phyloP scores from a whole-genome alignment of 768 basidiomycete genomes.

The Leccinum uliginosum region DNA sequence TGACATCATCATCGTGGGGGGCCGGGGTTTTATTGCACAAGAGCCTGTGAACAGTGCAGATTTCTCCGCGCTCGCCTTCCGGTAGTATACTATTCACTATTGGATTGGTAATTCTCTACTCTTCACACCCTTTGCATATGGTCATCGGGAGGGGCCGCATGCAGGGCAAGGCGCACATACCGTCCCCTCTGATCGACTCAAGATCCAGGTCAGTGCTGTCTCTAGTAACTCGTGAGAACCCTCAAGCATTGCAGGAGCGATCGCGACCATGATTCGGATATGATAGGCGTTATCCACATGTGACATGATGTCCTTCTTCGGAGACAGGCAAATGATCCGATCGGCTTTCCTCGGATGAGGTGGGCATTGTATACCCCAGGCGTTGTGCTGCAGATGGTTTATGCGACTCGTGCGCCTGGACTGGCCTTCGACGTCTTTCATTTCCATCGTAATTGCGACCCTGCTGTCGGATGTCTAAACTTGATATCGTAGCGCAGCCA shows the following conservation, averaged over 20 bases:
- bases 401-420: slow-evolving; percentile 58
- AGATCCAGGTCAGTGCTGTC: slow-evolving; percentile 39
- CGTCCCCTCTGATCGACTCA: slow-evolving; percentile 51
- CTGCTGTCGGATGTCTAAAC: slow-evolving; percentile 24
- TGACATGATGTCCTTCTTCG: background rate
- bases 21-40: no score
- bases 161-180: slow-evolving; percentile 64
- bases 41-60: background rate
- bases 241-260: background rate
- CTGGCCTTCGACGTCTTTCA: slow-evolving; percentile 44
- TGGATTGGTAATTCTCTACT: no score
- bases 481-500: no score
- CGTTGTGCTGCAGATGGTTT: slow-evolving; percentile 45
- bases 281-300: no score
- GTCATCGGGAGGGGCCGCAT: slow-evolving; percentile 22
- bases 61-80: background rate
- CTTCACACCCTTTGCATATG: background rate
- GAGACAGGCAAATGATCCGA: background rate
- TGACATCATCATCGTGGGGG: background rate
- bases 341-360: no score
- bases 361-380: no score
- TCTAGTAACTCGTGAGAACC: slow-evolving; percentile 23
- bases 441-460: slow-evolving; percentile 47
- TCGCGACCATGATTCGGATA: background rate
- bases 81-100: background rate